Evolutionary conservation across 148 eudicot species (phyloP), one percentile per base, ranked within the genome.

Genomic region (Heliosperma pusillum): DNA sequence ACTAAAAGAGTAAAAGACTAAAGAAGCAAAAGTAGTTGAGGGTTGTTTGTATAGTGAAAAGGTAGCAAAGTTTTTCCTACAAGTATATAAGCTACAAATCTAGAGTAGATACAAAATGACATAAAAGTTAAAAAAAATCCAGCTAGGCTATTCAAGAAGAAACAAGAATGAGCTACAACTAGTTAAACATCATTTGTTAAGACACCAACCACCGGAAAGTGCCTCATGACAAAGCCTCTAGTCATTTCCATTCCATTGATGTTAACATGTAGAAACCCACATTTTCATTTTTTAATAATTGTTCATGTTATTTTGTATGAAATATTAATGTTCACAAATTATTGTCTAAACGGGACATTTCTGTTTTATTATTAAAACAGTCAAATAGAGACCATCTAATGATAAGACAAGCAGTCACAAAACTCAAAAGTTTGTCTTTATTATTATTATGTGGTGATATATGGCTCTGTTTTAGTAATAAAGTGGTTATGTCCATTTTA

Each of bases 161-260:
- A 68, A 42, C 71, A 68, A 66, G 27, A 68, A 68, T 36, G 61
- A 1, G 12, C 67, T 68, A 57, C 58, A 70, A 26, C 25, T 9
- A 52, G 65, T 53, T 53, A 52, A 50, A 53, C 69, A n/a, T 55
- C 77, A 69, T 66, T 44, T 24, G 22, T 59, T 17, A 65, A 56
- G 73, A 77, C 73, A 70, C 55, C 74, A 77, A 61, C 55, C 45
- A 70, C 16, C 36, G 36, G 55, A 77, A 77, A 77, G 75, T 77
- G 69, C 15, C 15, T 70, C 56, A 5, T 61, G 52, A 69, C 71
- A 69, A 20, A 19, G 5, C 71, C 71, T 69, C 71, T 69, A 44
- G 1, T 44, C 45, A 30, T 30, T 30, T 33, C 45, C 22, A 65
- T 65, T 44, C n/a, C 21, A 21, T 44, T 69, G 27, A 21, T 69